Evolutionary conservation across 2,329 filamentous ascomycete genomes (phyloP).

Genomic region (Exophiala phaeomuriformis): DNA sequence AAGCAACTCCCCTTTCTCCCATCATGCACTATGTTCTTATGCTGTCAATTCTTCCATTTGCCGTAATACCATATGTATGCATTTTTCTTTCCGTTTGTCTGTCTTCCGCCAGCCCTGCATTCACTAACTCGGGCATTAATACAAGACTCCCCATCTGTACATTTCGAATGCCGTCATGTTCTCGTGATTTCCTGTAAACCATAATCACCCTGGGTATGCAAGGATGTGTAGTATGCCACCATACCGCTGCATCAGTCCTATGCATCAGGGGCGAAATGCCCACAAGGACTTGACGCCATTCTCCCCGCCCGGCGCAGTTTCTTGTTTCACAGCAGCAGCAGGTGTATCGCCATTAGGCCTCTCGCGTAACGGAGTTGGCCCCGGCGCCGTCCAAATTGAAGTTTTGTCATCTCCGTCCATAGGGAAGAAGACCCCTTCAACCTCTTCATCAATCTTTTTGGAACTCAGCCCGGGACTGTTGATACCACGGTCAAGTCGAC

Average conservation of each 20-base stretch:
- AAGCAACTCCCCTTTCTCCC: neutral
- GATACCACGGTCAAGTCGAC: constrained; percentile 39
- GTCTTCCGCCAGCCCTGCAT: neutral
- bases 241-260: neutral
- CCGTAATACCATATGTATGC: constrained; percentile 13
- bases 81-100: constrained; percentile 12
- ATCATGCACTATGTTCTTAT: neutral
- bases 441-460: constrained; percentile 44
- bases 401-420: constrained; percentile 46
- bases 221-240: too few relatives aligned
- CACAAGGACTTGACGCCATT: constrained; percentile 16
- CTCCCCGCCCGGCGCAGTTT: neutral
- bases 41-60: neutral
- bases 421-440: constrained; percentile 42
- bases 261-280: constrained; percentile 17
- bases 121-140: constrained; percentile 3
- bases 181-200: constrained; percentile 15
- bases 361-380: constrained; percentile 20
- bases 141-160: constrained; percentile 9
- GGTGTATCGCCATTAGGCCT: constrained; percentile 14
- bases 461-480: constrained; percentile 41
- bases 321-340: neutral
- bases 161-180: constrained; percentile 19
- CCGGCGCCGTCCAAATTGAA: constrained; percentile 18
- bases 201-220: neutral